phyloP scores from a whole-genome alignment of 2,329 filamentous ascomycete species.

The Fusarium verticillioides region DNA sequence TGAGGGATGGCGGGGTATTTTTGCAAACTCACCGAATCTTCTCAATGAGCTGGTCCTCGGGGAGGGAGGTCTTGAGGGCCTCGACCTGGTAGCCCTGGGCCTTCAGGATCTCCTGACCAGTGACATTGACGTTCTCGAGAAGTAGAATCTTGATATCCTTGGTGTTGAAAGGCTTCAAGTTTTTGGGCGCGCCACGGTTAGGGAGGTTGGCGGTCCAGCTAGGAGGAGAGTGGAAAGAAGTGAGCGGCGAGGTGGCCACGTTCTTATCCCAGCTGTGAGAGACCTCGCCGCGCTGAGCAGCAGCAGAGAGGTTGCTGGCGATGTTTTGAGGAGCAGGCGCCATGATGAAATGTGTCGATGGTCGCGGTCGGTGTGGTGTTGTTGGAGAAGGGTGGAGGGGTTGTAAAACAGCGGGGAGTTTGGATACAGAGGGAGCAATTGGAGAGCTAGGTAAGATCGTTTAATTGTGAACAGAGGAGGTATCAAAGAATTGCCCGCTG shows the following conservation, averaged over 20 bases:
- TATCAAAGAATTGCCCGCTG: conserved; percentile 14
- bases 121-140: conserved; percentile 94
- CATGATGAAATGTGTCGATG: conserved; percentile 49
- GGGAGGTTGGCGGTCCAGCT: conserved; percentile 64
- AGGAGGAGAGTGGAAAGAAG: conserved; percentile 79
- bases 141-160: conserved; percentile 96
- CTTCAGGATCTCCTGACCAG: conserved; percentile 83
- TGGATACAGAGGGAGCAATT: conserved; percentile 2
- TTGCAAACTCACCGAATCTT: conserved; percentile 80
- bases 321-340: conserved; percentile 62
- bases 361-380: conserved; percentile 22
- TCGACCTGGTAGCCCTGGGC: conserved; percentile 97
- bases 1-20: conserved; percentile 30
- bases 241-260: conserved; percentile 78
- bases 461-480: not conserved
- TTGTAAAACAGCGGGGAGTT: conserved; percentile 11
- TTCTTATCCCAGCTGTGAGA: conserved; percentile 68
- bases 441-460: conserved; percentile 10
- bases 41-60: conserved; percentile 93
- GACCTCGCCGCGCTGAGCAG: conserved; percentile 53
- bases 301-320: conserved; percentile 48
- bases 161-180: conserved; percentile 93
- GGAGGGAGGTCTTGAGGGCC: conserved; percentile 85
- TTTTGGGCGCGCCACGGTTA: conserved; percentile 66
- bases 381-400: conserved; percentile 44